Evolutionary conservation across 2,329 filamentous ascomycete genomes (phyloP), one percentile per base, ranked within the genome.

Genomic region (Sclerotiophoma versabilis): DNA sequence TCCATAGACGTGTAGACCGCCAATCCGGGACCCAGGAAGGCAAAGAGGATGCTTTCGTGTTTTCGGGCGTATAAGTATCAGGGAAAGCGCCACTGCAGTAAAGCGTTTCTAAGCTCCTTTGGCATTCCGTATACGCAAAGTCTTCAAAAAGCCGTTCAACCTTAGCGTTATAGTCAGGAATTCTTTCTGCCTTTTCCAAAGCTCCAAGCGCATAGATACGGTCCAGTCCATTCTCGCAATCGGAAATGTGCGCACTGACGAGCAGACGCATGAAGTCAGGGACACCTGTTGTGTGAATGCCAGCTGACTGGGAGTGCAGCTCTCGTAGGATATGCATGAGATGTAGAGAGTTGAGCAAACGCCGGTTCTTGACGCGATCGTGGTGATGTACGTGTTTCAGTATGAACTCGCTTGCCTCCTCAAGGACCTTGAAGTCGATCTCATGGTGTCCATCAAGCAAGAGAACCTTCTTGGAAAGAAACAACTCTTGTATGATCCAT

Each of bases 1-100:
- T 44, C 27, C 29, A 44, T 2, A n/a, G 14, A n/a, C 41, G 41
- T 33, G 29, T 8, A 11, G 41, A 33, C 1, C 41, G 41, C 41
- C 41, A 44, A n/a, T 44, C 41, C 20, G 41, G 41, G 7, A 33
- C 41, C 41, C 41, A 44, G 11, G 41, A 44, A n/a, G 41, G 41
- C 19, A 44, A 10, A n/a, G 26, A 19, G 19, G 14, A 10, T 33
- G 19, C 20, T 2, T 17, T 10, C 1, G 33, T 6, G 14, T 15
- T n/a, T n/a, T 2, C 22, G 8, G 7, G 22, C n/a, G 14, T 12
- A 17, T 38, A 38, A n/a, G 12, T 38, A 12, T 38, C 36, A 5
- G 36, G 36, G 14, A 38, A 38, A 26, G 36, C 36, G 14, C 36
- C 36, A 11, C 36, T 38, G 22, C 36, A 38, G 36, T 38, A 38